Conservation (phyloP, 1,139 yeast genomes). For the Geotrichum macrosporum region DNA sequence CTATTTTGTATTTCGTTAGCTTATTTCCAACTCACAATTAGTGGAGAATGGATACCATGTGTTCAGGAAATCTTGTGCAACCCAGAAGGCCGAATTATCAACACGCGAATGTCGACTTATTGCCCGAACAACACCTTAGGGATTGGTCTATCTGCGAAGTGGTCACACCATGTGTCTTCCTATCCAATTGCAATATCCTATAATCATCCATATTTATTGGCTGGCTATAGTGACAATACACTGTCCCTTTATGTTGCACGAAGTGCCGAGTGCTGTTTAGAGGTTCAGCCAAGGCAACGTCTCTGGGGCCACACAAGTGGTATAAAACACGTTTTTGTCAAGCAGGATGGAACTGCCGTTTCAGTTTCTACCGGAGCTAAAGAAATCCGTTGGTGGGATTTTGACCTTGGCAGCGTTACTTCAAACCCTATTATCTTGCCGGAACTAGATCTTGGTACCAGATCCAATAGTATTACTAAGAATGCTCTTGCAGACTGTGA, state of each 20-base stretch:
- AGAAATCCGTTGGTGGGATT: constrained; percentile 27
- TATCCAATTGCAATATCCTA: constrained; percentile 18
- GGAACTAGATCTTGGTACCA: not conserved
- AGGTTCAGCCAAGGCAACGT: constrained; percentile 19
- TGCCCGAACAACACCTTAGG: constrained; percentile 8
- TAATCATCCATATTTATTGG: constrained; percentile 20
- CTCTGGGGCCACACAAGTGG: constrained; percentile 25
- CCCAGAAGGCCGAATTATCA: constrained; percentile 20
- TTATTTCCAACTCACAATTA: constrained; percentile 17
- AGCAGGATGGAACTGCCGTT: constrained; percentile 24
- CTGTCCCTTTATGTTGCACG: constrained; percentile 20
- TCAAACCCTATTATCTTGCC: constrained; percentile 6
- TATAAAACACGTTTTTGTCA: constrained; percentile 22
- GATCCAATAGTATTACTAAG: not conserved
- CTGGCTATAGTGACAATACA: constrained; percentile 21
- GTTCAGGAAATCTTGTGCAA: constrained; percentile 21
- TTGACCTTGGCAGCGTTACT: constrained; percentile 8
- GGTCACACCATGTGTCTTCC: constrained; percentile 15
- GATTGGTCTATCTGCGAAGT: constrained; percentile 10
- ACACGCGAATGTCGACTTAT: constrained; percentile 21
- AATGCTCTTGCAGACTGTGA: not conserved
- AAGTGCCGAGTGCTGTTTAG: constrained; percentile 21
- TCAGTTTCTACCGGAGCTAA: constrained; percentile 23
- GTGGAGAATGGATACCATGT: constrained; percentile 20
- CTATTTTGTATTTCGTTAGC: constrained; percentile 20